Evolutionary conservation across 208 protist species (phyloP), one percentile per base, ranked within the genome.

Genomic region (Wallacemonas sp.): DNA sequence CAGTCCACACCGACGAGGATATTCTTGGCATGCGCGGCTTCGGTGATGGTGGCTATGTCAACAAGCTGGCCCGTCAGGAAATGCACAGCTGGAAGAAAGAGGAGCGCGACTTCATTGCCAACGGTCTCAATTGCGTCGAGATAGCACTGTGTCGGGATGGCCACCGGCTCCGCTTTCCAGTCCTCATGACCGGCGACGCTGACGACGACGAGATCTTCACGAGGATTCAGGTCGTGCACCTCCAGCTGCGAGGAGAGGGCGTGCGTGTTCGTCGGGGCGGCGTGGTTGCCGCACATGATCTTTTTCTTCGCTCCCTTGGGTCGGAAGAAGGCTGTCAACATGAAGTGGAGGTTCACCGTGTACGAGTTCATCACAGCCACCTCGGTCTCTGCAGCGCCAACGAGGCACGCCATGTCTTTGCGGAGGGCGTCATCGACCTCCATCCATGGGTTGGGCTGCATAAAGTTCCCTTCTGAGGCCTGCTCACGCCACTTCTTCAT

Each of bases 321-420:
- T 15, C 76, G 75, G 77, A 98, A 99, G 72, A 98, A 99, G 26
- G 92, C 77, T 17, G 73, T 68, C 51, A 98, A 53, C 63, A 98
- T 77, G 21, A 98, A 54, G 49, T 97, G 94, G 38, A 98, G 45
- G 66, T 99, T 98, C 2, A 91, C 89, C 15, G 96, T 97, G 15
- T 97, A 82, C n/a, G 84, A 77, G 69, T 98, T 98, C 96, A 97
- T 98, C 34, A 97, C 58, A 41, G 82, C 84, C 60, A 97, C 92
- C 77, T 97, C 95, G 30, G 76, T 76, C 15, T 78, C 55, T n/a
- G 81, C 71, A 1, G 90, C 91, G 30, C 93, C 96, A 15, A 97
- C 90, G 42, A 99, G 46, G 1, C 60, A 26, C 9, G 88, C 78
- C 53, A 96, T 86, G 55, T 81, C 70, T 30, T 83, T 84, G 41